Evolutionary conservation across 306 rosid genomes (phyloP).

Genomic region (Rubus idaeus): DNA sequence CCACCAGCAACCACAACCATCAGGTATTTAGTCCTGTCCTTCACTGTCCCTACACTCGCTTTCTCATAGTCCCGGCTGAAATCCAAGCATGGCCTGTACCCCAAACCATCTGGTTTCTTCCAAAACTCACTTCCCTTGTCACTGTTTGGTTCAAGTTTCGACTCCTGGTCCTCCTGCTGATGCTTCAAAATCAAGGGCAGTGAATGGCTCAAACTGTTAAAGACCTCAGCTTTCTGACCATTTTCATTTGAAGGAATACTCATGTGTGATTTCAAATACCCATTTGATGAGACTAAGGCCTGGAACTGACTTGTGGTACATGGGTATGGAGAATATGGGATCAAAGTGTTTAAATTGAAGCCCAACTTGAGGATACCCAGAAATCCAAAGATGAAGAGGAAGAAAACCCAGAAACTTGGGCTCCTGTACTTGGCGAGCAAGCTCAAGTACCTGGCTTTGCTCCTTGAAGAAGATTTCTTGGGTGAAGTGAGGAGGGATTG

Average conservation of each 20-base stretch:
- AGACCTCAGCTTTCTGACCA: slow-evolving; percentile 26
- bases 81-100: slow-evolving; percentile 73
- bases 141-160: slow-evolving; percentile 1
- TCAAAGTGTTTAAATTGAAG: slow-evolving; percentile 36
- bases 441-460: slow-evolving; percentile 22
- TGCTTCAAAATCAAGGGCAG: slow-evolving; percentile 33
- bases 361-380: slow-evolving; percentile 64
- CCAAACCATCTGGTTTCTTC: slow-evolving; percentile 87
- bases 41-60: slow-evolving; percentile 47
- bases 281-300: slow-evolving; percentile 37
- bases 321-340: slow-evolving; percentile 49
- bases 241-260: slow-evolving; percentile 20
- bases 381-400: slow-evolving; percentile 58
- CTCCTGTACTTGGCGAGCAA: slow-evolving; percentile 32
- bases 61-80: slow-evolving; percentile 58
- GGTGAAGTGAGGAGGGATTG: slow-evolving; percentile 81
- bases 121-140: slow-evolving; percentile 51
- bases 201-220: slow-evolving; percentile 4
- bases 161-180: slow-evolving; percentile 18
- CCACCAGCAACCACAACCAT: slow-evolving; percentile 96
- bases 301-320: slow-evolving; percentile 43
- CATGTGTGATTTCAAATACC: slow-evolving; percentile 28
- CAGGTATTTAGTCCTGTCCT: slow-evolving; percentile 59
- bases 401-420: slow-evolving; percentile 51
- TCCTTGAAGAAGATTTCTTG: slow-evolving; percentile 66